Evolutionary conservation across 2,329 filamentous ascomycete species (phyloP).

Genomic region (Ophiostoma piceae): DNA sequence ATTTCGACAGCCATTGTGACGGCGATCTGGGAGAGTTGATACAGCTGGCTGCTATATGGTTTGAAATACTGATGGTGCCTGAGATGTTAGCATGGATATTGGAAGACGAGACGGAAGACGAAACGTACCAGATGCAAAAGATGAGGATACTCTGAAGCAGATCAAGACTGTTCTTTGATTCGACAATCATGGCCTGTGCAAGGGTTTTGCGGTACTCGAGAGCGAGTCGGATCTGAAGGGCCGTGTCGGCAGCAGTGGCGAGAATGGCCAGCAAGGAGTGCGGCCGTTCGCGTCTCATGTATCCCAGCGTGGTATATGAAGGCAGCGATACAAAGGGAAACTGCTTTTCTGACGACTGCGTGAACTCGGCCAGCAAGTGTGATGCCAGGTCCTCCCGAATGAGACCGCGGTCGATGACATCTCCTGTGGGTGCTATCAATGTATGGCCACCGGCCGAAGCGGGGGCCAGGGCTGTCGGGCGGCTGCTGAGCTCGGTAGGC

Average conservation of each 20-base stretch:
- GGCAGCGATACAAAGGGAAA: constrained; percentile 28
- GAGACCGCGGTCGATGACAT: constrained; percentile 26
- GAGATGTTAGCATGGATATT: background rate
- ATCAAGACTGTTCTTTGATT: constrained; percentile 27
- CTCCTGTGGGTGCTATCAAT: constrained; percentile 11
- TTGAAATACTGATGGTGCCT: constrained; percentile 28
- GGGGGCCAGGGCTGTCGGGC: background rate
- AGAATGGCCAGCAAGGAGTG: constrained; percentile 28
- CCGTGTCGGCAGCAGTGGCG: constrained; percentile 19
- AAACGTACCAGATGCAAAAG: constrained; percentile 27
- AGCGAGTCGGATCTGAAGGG: constrained; percentile 25
- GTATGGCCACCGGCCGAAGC: background rate
- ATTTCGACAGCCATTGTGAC: constrained; percentile 28
- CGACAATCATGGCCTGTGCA: constrained; percentile 28
- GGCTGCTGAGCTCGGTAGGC: background rate
- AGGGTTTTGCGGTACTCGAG: constrained; percentile 27
- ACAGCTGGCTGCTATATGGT: constrained; percentile 27
- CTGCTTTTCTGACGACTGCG: constrained; percentile 12
- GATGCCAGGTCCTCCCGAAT: constrained; percentile 24
- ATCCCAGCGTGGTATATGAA: constrained; percentile 20
- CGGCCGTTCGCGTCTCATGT: constrained; percentile 27
- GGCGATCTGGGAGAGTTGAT: constrained; percentile 29
- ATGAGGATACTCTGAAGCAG: constrained; percentile 29
- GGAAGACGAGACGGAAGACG: background rate
- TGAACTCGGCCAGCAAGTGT: constrained; percentile 21